A percentile compares a stretch with the other conserved stretches of the same genome.
phyloP scores from a whole-genome alignment of 2,329 filamentous ascomycete species.

The Trichoderma citrinoviride region DNA sequence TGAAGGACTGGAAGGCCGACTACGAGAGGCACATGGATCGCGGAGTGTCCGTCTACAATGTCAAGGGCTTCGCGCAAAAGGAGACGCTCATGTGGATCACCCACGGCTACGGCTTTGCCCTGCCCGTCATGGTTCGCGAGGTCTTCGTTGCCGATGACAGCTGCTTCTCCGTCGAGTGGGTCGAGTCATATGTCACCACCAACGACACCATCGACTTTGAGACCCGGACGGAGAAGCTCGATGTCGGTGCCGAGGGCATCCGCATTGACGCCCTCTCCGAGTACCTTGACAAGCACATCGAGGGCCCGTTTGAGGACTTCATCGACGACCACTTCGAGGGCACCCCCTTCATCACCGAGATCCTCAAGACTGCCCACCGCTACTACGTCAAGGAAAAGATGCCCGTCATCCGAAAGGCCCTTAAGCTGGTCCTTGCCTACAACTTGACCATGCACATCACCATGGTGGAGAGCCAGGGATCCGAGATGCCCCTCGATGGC shows the following conservation, averaged over 20 bases:
- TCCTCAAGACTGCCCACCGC: conserved; percentile 92
- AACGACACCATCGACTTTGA: conserved; percentile 78
- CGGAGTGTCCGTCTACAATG: conserved; percentile 88
- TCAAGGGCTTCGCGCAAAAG: conserved; percentile 75
- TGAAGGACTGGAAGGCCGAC: conserved; percentile 99
- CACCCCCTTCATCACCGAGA: conserved; percentile 90
- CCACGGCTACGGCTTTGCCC: conserved; percentile 89
- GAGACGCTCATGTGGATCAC: conserved; percentile 84
- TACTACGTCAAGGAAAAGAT: conserved; percentile 87
- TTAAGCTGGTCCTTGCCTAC: conserved; percentile 94
- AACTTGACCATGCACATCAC: conserved; percentile 94
- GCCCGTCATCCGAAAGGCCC: conserved; percentile 87
- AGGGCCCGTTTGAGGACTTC: conserved; percentile 86
- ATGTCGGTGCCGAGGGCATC: conserved; percentile 85
- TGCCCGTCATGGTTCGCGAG: conserved; percentile 90
- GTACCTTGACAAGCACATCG: conserved; percentile 93
- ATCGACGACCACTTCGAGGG: conserved; percentile 96
- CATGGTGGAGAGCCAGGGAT: conserved; percentile 84
- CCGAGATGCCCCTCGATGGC: conserved; percentile 73
- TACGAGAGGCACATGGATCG: conserved; percentile 86
- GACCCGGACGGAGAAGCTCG: conserved; percentile 81
- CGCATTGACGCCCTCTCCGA: conserved; percentile 77
- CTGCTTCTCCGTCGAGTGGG: conserved; percentile 92
- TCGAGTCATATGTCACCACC: conserved; percentile 68
- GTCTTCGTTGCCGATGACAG: conserved; percentile 89